Evolutionary conservation across 352 stramenopile genomes (phyloP), one percentile per base, ranked within the genome.

Genomic region (Lagenidium sp.): DNA sequence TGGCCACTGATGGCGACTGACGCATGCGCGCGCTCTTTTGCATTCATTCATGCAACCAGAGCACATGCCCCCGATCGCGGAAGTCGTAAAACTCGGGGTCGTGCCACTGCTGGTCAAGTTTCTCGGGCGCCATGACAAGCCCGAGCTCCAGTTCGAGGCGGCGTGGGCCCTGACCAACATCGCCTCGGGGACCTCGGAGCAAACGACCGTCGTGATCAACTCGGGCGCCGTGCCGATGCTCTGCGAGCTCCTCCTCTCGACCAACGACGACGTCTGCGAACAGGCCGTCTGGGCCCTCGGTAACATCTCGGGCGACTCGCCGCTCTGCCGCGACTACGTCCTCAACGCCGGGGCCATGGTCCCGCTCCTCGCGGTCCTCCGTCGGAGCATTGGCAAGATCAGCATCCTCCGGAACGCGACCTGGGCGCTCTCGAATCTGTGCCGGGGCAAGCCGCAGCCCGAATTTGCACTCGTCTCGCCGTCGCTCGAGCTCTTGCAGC

Each of bases 131-230:
- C 83, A 98, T 43, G 86, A 98, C 54, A 96, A 91, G 56, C 73
- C 76, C 3, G 65, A 89, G 49, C 75, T 97, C 44, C 96, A 99
- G 65, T 99, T 99, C 65, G 97, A 99, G 63, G 94, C 97, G 8
- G 97, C 97, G 5, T 99, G 97, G 97, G 96, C 96, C 13, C 69
- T 99, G 4, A 99, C 97, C 19, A 99, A 99, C 62, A 99, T 99
- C 54, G 97, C 96, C 8, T 98, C 91, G 12, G 96, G 96, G 39
- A 99, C 96, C 11, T 97, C 90, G 15, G 84, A 98, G 12, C 94
- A 99, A 66, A 99, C 97, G 1, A 85, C 97, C 37, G 90, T 97
- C 16, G 95, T 99, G 16, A 98, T 99, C 63, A 82, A 98, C 46
- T 85, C 91, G 26, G 95, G 95, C 34, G 96, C 97, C 0, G 94